A percentile compares a stretch with the other conserved stretches of the same genome.
Conservation (phyloP, 805 yeast genomes). For the Spathaspora passalidarum region DNA sequence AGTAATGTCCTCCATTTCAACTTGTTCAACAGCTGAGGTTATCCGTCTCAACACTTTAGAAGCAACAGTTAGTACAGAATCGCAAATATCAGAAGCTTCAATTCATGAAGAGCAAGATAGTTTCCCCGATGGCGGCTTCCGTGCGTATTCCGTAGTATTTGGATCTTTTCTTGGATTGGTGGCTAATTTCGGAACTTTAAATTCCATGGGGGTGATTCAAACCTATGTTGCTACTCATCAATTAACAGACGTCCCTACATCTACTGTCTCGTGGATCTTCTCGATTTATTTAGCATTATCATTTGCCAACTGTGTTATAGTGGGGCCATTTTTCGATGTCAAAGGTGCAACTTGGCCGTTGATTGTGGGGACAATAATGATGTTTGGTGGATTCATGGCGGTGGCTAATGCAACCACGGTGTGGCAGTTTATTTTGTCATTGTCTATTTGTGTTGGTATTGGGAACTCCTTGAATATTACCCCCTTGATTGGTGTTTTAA, state of each 20-base stretch:
- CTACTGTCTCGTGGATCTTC: constrained; percentile 40
- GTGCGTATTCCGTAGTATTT: constrained; percentile 20
- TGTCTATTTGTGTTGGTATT: constrained; percentile 43
- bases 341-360: constrained; percentile 53
- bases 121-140: constrained; percentile 25
- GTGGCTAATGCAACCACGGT: constrained; percentile 50
- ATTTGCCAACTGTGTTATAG: constrained; percentile 28
- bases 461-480: constrained; percentile 60
- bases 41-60: background rate
- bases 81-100: background rate
- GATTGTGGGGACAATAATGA: constrained; percentile 39
- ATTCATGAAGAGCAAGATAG: background rate
- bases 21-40: background rate
- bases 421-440: constrained; percentile 59
- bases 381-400: constrained; percentile 50
- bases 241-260: constrained; percentile 22
- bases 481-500: constrained; percentile 58
- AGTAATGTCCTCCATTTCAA: background rate
- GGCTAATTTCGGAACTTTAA: constrained; percentile 28
- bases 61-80: background rate
- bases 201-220: constrained; percentile 39
- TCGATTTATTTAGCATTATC: constrained; percentile 33
- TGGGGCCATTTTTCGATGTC: constrained; percentile 62
- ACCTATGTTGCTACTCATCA: constrained; percentile 37
- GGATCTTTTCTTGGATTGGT: constrained; percentile 25